phyloP scores from a whole-genome alignment of 345 rosid species.

The Melastoma malabathricum region DNA sequence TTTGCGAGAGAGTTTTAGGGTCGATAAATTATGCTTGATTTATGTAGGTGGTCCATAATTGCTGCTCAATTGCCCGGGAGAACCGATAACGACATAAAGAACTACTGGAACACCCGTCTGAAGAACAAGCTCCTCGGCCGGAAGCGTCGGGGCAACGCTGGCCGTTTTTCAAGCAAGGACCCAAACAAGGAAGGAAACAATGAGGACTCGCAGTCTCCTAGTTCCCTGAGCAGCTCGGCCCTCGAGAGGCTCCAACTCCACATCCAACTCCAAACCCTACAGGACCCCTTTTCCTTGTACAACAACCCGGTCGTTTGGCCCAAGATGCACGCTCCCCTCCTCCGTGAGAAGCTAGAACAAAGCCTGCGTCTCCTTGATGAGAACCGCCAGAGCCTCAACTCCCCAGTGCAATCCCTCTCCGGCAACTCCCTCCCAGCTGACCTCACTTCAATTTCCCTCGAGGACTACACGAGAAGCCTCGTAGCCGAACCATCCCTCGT shows the following conservation, averaged over 20 bases:
- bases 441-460: too few species aligned
- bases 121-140: constrained; percentile 14
- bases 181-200: constrained; percentile 12
- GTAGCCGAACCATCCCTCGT: too few species aligned
- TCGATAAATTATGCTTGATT: background rate
- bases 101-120: constrained; percentile 14
- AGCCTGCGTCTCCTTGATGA: constrained; percentile 20
- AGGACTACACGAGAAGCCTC: too few species aligned
- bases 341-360: constrained; percentile 26
- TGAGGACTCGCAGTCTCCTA: constrained; percentile 19
- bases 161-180: constrained; percentile 1
- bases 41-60: constrained; percentile 12
- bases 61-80: constrained; percentile 14
- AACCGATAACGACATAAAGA: constrained; percentile 14
- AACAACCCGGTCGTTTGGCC: constrained; percentile 70
- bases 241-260: constrained; percentile 89
- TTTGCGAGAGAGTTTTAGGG: too few species aligned
- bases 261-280: constrained; percentile 73
- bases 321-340: constrained; percentile 26
- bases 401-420: too few species aligned
- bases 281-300: constrained; percentile 44
- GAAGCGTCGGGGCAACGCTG: constrained; percentile 4
- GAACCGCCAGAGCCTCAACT: constrained; percentile 1
- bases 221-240: constrained; percentile 60
- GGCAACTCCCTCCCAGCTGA: too few species aligned